These are phyloP conservation scores for Wakefieldia striispora DNA, from an alignment of 768 basidiomycete species.

Conservation along the genomic window DNA sequence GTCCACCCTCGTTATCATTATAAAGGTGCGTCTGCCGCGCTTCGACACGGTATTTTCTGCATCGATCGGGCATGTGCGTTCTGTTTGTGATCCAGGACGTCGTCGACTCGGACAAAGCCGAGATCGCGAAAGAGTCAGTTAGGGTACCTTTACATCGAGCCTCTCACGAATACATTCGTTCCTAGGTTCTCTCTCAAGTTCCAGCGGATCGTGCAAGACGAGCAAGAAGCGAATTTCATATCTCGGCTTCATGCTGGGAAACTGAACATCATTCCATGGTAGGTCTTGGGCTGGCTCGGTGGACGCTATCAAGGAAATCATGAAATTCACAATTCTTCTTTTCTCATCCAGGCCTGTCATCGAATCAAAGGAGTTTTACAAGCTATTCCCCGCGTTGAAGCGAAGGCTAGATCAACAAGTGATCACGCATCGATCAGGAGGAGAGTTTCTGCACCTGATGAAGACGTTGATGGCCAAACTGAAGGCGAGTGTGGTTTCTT, in stretches of 20 bases:
- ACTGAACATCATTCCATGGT: constrained; percentile 60
- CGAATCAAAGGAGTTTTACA: constrained; percentile 59
- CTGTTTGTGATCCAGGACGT: constrained; percentile 46
- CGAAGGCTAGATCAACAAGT: constrained; percentile 46
- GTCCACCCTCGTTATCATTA: constrained; percentile 59
- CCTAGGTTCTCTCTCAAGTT: constrained; percentile 55
- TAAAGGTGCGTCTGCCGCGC: constrained; percentile 41
- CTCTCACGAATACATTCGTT: background rate
- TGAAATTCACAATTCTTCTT: background rate
- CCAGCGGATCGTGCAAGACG: constrained; percentile 58
- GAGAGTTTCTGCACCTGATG: constrained; percentile 53
- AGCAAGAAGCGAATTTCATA: constrained; percentile 63
- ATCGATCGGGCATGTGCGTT: background rate
- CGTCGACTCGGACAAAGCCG: constrained; percentile 56
- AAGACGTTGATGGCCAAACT: constrained; percentile 71
- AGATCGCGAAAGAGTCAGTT: constrained; percentile 57
- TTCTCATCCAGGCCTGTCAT: constrained; percentile 46
- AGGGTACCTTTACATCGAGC: background rate
- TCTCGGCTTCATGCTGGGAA: constrained; percentile 55
- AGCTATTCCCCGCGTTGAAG: constrained; percentile 47
- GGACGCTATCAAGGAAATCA: background rate
- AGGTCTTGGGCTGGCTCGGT: background rate
- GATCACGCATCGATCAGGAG: constrained; percentile 48
- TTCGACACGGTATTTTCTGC: background rate
- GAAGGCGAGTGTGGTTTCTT: constrained; percentile 39